Conservation (phyloP, 352 stramenopile species). For the Globisporangium cylindrosporum region DNA sequence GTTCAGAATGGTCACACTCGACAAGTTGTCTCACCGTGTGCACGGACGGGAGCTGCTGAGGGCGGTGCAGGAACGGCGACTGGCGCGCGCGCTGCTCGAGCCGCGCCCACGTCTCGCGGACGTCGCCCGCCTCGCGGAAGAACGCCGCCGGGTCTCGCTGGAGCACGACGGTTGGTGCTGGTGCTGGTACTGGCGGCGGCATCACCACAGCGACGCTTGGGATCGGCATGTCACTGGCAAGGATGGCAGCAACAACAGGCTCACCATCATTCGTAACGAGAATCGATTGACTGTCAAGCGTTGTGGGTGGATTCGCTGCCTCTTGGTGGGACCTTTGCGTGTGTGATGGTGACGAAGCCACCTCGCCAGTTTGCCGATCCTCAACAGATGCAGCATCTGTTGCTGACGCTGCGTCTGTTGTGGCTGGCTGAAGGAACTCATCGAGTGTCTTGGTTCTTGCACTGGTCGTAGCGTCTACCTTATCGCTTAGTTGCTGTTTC, state of each 20-base stretch:
- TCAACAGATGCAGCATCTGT: neutral
- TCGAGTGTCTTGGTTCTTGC: neutral
- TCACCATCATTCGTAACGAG: neutral
- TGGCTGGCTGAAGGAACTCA: neutral
- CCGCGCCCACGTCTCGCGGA: conserved; percentile 58
- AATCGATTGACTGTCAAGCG: neutral
- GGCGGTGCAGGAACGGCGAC: conserved; percentile 44
- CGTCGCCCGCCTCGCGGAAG: conserved; percentile 37
- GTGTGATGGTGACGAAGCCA: neutral
- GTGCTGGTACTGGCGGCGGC: neutral
- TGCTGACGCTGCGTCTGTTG: neutral
- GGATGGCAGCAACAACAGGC: neutral
- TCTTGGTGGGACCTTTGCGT: neutral
- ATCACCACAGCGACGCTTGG: neutral
- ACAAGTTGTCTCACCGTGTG: conserved; percentile 14
- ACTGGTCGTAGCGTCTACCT: neutral
- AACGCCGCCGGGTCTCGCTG: conserved; percentile 21
- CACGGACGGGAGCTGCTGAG: conserved; percentile 51
- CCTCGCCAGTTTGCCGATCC: neutral
- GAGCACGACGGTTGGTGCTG: neutral
- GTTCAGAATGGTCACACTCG: conserved; percentile 16
- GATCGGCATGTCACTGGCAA: neutral
- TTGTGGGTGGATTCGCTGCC: neutral
- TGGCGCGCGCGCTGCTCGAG: conserved; percentile 52
- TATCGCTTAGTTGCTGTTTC: neutral